Base-by-base conservation (phyloP, 2,329 filamentous ascomycete genomes). In the Mycosphaerella arachidis region DNA sequence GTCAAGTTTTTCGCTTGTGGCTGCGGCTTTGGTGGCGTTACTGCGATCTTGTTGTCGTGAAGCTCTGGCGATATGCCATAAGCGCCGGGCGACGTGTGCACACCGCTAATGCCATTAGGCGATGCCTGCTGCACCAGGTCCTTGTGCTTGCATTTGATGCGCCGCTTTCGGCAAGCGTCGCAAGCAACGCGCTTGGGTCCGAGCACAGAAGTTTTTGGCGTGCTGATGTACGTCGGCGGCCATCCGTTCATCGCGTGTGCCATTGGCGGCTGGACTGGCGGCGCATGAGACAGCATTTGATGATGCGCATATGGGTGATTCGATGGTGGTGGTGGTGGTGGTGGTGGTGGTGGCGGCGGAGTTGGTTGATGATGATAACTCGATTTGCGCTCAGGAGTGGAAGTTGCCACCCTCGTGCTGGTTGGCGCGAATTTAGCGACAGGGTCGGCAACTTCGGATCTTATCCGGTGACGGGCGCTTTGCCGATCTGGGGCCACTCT, bases 91-190 rank as follows among this genome's bases (percentile, higher is more conserved):
- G 58, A 58, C 37, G 58, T 61, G 33, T 56, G 59, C 13, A 46
- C 20, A 12, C 30, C 46, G 30, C 18, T 18, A 3, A 33, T 20
- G 18, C 30, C 46, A 43, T 30, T 12, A 6, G 30, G 35, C 40
- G 30, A 20, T 18, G 63, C 61, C 60, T 71, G 65, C 55, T 67
- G 63, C 24, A 80, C 77, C 57, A 83, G 78, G 60, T 85, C 83
- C 69, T 86, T 86, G 73, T 87, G 84, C 64, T 85, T 84, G 73
- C 84, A 87, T 59, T 82, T 78, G 61, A 86, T 86, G 54, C 84
- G 79, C 58, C 84, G 80, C 70, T 83, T 84, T 43, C 84, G 79
- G 72, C 84, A 87, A 20, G 82, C 79, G 75, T 86, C 84, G 71
- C 84, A 87, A 37, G 84, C 84, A 61, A 86, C 78, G 51, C 79